phyloP scores from a whole-genome alignment of 176 grass and related monocot species.

The Olyra latifolia region DNA sequence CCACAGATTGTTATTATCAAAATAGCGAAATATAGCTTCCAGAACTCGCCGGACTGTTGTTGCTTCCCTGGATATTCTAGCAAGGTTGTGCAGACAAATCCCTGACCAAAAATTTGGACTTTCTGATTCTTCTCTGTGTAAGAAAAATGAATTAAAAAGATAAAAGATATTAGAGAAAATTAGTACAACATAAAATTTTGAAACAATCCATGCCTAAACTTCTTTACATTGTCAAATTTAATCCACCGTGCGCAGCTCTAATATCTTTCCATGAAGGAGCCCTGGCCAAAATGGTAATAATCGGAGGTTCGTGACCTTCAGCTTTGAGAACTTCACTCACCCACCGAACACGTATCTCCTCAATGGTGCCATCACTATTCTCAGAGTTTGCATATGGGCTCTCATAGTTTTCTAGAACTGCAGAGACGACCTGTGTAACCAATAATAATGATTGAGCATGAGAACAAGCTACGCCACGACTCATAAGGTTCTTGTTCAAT shows the following conservation, averaged over 20 bases:
- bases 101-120: slow-evolving; percentile 93
- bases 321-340: slow-evolving; percentile 72
- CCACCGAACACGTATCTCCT: slow-evolving; percentile 48
- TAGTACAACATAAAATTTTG: slow-evolving; percentile 12
- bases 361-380: slow-evolving; percentile 35
- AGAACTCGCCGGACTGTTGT: slow-evolving; percentile 85
- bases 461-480: background rate
- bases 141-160: slow-evolving; percentile 42
- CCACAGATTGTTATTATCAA: slow-evolving; percentile 84
- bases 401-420: slow-evolving; percentile 86
- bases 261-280: slow-evolving; percentile 89
- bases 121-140: slow-evolving; percentile 64
- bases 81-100: slow-evolving; percentile 96
- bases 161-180: slow-evolving; percentile 36
- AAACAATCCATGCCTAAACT: slow-evolving; percentile 13
- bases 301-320: slow-evolving; percentile 55
- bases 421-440: slow-evolving; percentile 75
- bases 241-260: slow-evolving; percentile 41
- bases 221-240: slow-evolving; percentile 58
- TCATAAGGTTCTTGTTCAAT: background rate
- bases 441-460: slow-evolving; percentile 16
- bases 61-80: slow-evolving; percentile 90
- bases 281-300: slow-evolving; percentile 49
- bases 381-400: slow-evolving; percentile 65
- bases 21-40: slow-evolving; percentile 94